Evolutionary conservation across 2,329 filamentous ascomycete genomes (phyloP).

Genomic region (Aspergillus tanneri): DNA sequence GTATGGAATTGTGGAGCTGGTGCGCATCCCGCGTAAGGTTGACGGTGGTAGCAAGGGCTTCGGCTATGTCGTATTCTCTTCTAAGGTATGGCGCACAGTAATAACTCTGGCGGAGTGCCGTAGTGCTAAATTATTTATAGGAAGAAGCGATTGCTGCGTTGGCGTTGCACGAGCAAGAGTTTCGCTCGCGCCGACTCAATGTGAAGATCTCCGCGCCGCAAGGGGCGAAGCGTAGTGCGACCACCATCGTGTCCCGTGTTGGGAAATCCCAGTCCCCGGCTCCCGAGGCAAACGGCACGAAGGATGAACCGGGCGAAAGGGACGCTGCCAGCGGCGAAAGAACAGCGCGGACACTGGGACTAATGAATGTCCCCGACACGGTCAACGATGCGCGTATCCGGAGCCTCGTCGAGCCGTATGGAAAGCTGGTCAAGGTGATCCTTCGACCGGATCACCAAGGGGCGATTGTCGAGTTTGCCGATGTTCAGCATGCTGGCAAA

Average conservation of each 20-base stretch:
- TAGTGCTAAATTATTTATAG: conserved; percentile 33
- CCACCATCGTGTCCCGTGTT: conserved; percentile 46
- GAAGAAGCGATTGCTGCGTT: conserved; percentile 65
- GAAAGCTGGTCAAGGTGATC: conserved; percentile 70
- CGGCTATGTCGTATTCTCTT: conserved; percentile 75
- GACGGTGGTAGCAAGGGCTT: conserved; percentile 72
- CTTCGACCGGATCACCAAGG: conserved; percentile 80
- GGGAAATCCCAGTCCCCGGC: conserved; percentile 37
- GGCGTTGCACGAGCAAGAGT: conserved; percentile 68
- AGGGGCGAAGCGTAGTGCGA: conserved; percentile 44
- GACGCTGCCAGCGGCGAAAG: conserved; percentile 45
- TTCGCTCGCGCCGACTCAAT: conserved; percentile 65
- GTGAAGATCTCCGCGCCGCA: conserved; percentile 58
- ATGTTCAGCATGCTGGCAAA: conserved; percentile 68
- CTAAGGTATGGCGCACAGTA: conserved; percentile 48
- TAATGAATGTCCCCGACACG: conserved; percentile 87
- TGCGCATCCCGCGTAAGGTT: conserved; percentile 68
- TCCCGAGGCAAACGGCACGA: conserved; percentile 33
- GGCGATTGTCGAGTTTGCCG: conserved; percentile 78
- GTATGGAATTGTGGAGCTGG: conserved; percentile 71
- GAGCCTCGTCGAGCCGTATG: conserved; percentile 68
- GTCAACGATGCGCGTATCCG: conserved; percentile 83
- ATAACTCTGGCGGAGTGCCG: background rate
- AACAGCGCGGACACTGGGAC: conserved; percentile 69
- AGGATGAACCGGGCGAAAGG: conserved; percentile 35